Percentiles rank a stretch among this genome's conserved stretches.
phyloP scores from a whole-genome alignment of 2,329 filamentous ascomycete genomes.

The Chrysoporthe puriensis region DNA sequence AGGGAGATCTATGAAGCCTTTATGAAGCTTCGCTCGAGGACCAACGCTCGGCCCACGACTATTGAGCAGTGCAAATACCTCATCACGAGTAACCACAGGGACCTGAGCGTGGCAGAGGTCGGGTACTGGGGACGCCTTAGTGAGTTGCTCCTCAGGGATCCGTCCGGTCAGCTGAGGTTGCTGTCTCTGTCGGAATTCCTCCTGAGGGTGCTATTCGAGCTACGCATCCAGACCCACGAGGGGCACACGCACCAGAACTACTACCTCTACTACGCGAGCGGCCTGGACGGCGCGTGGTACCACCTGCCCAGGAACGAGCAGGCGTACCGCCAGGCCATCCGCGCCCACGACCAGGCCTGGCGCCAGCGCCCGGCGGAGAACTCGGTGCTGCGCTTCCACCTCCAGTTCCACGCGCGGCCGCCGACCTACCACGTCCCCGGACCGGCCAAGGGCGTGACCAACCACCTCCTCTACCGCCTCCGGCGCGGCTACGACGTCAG shows the following conservation, averaged over 20 bases:
- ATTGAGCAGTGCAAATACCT: neutral
- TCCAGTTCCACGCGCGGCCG: neutral
- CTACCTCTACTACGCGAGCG: neutral
- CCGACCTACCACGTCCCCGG: neutral
- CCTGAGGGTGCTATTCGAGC: neutral
- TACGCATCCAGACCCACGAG: constrained; percentile 8
- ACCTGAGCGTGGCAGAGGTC: neutral
- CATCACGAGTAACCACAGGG: neutral
- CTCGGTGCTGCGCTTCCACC: neutral
- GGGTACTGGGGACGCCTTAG: constrained; percentile 2
- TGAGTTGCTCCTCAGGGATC: neutral
- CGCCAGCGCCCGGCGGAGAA: neutral
- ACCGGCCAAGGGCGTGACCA: neutral
- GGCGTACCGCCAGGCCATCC: neutral
- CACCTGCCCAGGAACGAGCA: neutral
- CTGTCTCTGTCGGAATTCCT: constrained; percentile 4
- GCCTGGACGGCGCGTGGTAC: neutral
- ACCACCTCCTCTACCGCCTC: neutral
- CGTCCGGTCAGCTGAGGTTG: neutral
- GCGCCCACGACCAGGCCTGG: neutral
- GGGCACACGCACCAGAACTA: neutral
- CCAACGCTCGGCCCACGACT: neutral
- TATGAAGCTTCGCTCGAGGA: neutral
- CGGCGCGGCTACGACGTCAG: neutral
- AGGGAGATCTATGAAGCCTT: neutral